Percentiles rank a stretch among this genome's conserved stretches.
These are phyloP conservation scores for Bacidia gigantensis DNA, from an alignment of 495 filamentous ascomycete genomes.

Conservation along the genomic window DNA sequence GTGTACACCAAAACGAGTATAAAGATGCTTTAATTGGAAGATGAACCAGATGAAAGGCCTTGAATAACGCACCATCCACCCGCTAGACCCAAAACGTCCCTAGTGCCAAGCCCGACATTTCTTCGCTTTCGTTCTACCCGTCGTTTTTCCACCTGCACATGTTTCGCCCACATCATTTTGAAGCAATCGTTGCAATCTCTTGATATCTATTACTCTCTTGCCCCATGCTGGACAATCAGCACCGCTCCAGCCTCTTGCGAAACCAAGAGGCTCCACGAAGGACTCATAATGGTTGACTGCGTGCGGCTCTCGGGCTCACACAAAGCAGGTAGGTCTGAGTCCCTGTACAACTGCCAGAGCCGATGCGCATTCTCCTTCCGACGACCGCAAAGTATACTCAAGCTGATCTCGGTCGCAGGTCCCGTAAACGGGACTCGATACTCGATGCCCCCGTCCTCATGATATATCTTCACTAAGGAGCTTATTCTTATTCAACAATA, in stretches of 20 bases:
- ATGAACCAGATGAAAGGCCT: neutral
- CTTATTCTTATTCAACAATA: constrained; percentile 4
- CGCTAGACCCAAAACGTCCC: neutral
- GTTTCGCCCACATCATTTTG: neutral
- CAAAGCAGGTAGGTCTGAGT: constrained; percentile 8
- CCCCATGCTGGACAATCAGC: constrained; percentile 7
- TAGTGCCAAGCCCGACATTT: neutral
- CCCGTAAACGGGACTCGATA: constrained; percentile 10
- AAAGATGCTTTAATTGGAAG: no score
- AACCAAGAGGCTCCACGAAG: constrained; percentile 14
- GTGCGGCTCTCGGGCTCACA: constrained; percentile 11
- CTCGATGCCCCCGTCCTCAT: constrained; percentile 16
- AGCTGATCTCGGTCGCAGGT: constrained; percentile 10
- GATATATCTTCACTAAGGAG: constrained; percentile 7
- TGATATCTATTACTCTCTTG: neutral
- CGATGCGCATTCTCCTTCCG: neutral
- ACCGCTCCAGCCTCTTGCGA: constrained; percentile 16
- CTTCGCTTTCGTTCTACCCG: neutral
- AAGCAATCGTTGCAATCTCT: neutral
- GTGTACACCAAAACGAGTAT: no score
- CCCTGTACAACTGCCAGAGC: neutral
- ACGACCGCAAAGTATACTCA: neutral
- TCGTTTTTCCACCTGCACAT: neutral
- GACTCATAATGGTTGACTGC: constrained; percentile 17
- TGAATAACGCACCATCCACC: no score